Conservation (phyloP, 345 rosid species). For the Barbarea vulgaris region DNA sequence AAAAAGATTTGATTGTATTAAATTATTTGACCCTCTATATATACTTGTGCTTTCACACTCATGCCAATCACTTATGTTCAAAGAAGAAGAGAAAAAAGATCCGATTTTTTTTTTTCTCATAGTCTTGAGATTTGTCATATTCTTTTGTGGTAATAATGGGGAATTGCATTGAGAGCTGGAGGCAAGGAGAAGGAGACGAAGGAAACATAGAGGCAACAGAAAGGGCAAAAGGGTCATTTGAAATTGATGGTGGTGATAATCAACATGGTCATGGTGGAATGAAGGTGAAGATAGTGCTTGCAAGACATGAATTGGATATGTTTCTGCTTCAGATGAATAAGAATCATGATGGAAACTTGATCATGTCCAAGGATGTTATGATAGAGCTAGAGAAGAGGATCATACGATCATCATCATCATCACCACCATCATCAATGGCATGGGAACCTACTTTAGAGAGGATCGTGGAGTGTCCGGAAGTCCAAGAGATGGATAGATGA, state of each 20-base stretch:
- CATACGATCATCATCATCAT: background rate
- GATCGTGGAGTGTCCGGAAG: conserved; percentile 55
- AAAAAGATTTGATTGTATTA: conserved; percentile 25
- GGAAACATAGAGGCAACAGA: conserved; percentile 5
- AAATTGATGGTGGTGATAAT: conserved; percentile 22
- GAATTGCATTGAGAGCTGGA: conserved; percentile 35
- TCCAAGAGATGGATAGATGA: conserved; percentile 39
- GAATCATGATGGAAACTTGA: conserved; percentile 35
- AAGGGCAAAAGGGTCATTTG: conserved; percentile 16
- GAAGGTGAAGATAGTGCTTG: conserved; percentile 79
- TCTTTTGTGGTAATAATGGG: conserved; percentile 28
- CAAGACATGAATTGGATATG: conserved; percentile 70
- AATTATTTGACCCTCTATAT: conserved; percentile 18
- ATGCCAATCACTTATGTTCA: conserved; percentile 24
- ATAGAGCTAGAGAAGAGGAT: conserved; percentile 47
- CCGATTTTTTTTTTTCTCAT: background rate
- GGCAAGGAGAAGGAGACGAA: conserved; percentile 24
- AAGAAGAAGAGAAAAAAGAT: too few species aligned
- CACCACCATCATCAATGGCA: conserved; percentile 20
- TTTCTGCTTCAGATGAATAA: conserved; percentile 46
- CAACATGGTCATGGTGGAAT: conserved; percentile 40
- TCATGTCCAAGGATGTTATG: conserved; percentile 42
- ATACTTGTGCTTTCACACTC: conserved; percentile 34
- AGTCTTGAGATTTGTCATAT: conserved; percentile 9
- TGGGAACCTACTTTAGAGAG: conserved; percentile 83